Evolutionary conservation across 768 basidiomycete species (phyloP), one percentile per base, ranked within the genome.

Genomic region (Collybia sordida): DNA sequence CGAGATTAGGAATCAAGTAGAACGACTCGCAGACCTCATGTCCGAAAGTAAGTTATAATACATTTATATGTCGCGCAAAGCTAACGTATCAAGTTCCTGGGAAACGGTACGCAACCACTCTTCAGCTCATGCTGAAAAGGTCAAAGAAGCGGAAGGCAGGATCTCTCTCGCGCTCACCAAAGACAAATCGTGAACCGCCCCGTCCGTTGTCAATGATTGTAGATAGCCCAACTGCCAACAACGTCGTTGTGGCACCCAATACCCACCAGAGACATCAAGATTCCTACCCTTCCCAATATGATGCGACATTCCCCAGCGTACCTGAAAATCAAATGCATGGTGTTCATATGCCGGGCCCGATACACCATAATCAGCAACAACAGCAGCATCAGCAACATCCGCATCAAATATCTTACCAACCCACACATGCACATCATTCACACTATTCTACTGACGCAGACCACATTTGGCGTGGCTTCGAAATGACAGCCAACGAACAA

Each of bases 71-170:
- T 21, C 1, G 5, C 44, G 36, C 39, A 28, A 25, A 37, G 39
- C 39, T 45, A 45, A 55, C 25, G 25, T 38, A 24, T 50, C 15
- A 60, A 94, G 93, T 95, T 51, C 93, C 94, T 19, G 95, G 93
- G 11, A 92, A 92, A 61, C 85, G 94, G 47, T 98, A 97, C 58
- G 94, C 94, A 7, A 68, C 93, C 31, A 95, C 93, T 4, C 74
- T 98, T 17, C 89, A 92, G 55, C 71, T 95, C 36, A 96, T 96
- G 87, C 66, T 97, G 46, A 92, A 92, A 68, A 76, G 86, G 50
- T 80, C 82, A 27, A 79, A 81, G 65, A 86, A 82, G 51, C 79
- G 87, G 50, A 82, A 72, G 49, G 60, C 74, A 0, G 67, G 74
- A 11, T 82, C 84, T 25, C 64, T 70, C 15, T 79, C 85, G 12